These are phyloP conservation scores for Capillidium heterosporum DNA, from an alignment of 371 early-diverging fungal species.

Conservation along the genomic window DNA sequence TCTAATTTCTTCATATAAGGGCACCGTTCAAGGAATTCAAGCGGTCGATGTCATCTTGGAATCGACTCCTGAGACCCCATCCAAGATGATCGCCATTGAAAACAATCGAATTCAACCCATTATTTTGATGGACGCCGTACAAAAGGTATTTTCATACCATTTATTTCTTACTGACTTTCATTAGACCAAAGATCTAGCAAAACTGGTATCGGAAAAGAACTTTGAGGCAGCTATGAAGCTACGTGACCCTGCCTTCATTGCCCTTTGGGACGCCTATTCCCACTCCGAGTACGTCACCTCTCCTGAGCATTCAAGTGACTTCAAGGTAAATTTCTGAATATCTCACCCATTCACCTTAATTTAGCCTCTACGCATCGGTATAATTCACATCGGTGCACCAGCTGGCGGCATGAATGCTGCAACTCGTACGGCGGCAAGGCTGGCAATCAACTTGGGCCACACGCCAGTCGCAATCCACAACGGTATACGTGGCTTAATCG, in stretches of 20 bases:
- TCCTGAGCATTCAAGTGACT: background rate
- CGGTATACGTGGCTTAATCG: conserved; percentile 88
- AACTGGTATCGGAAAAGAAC: conserved; percentile 62
- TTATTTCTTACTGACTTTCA: background rate
- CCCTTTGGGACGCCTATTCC: conserved; percentile 15
- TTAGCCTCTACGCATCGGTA: conserved; percentile 63
- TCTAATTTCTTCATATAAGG: conserved; percentile 5
- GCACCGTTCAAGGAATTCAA: conserved; percentile 86
- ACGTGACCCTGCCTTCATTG: conserved; percentile 74
- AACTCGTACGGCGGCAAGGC: conserved; percentile 74
- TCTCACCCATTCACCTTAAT: conserved; percentile 2
- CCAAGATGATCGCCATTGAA: conserved; percentile 82
- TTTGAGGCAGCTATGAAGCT: conserved; percentile 80
- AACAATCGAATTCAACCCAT: conserved; percentile 69
- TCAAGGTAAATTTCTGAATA: background rate
- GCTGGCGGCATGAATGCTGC: conserved; percentile 98
- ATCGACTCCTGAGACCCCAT: conserved; percentile 65
- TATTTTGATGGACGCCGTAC: conserved; percentile 85
- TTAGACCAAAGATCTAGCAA: conserved; percentile 72
- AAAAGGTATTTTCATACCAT: conserved; percentile 22
- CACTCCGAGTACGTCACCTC: conserved; percentile 5
- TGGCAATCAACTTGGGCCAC: conserved; percentile 72
- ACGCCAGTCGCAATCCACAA: conserved; percentile 71
- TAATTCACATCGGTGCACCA: conserved; percentile 90
- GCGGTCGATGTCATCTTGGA: conserved; percentile 90